Conservation (phyloP, 352 stramenopile species). For the Phytophthora agathidicida region DNA sequence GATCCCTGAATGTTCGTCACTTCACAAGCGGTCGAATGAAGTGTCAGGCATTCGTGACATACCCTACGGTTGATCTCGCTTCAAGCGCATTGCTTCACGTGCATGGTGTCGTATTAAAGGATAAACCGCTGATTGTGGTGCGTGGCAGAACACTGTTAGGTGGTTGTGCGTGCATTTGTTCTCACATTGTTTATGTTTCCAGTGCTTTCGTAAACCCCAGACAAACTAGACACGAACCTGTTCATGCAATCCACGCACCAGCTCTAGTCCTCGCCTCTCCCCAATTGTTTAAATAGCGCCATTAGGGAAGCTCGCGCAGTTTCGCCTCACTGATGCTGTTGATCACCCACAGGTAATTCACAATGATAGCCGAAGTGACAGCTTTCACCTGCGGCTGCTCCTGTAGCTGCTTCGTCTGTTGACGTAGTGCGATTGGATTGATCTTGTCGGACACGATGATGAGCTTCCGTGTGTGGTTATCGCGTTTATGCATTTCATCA, state of each 20-base stretch:
- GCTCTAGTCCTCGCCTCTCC: conserved; percentile 7
- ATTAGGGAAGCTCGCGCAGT: conserved; percentile 49
- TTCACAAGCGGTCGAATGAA: conserved; percentile 87
- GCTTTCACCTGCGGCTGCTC: conserved; percentile 46
- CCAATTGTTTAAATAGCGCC: conserved; percentile 31
- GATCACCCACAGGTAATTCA: conserved; percentile 89
- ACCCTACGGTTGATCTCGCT: conserved; percentile 56
- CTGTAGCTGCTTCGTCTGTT: conserved; percentile 46
- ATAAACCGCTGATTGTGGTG: conserved; percentile 86
- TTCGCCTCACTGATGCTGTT: conserved; percentile 88
- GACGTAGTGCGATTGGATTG: conserved; percentile 59
- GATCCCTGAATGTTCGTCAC: conserved; percentile 58
- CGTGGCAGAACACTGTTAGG: conserved; percentile 20
- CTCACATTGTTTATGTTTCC: conserved; percentile 24
- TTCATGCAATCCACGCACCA: conserved; percentile 1
- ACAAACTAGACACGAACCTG: conserved; percentile 18
- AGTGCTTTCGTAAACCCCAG: conserved; percentile 43
- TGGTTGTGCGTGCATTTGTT: conserved; percentile 28
- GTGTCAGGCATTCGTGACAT: conserved; percentile 86
- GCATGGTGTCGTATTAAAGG: conserved; percentile 76
- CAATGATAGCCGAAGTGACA: conserved; percentile 50
- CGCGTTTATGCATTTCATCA: conserved; percentile 53
- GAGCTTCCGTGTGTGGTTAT: conserved; percentile 53
- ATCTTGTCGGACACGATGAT: conserved; percentile 83
- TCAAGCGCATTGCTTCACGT: conserved; percentile 51